These are phyloP conservation scores for Saururus chinensis DNA, from an alignment of 164 flowering plant species.

Conservation along the genomic window DNA sequence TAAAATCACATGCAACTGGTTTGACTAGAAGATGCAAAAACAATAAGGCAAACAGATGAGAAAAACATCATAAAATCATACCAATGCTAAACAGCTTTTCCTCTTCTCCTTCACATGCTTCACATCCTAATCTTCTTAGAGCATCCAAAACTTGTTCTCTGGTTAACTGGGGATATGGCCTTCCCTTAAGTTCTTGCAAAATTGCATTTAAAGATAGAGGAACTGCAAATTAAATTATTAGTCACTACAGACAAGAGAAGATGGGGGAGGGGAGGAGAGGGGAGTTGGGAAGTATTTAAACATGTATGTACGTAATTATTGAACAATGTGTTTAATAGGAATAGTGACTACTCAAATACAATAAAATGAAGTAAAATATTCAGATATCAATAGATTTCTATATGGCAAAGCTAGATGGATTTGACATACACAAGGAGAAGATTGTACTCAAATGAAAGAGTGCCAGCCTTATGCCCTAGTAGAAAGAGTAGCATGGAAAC, in stretches of 20 bases:
- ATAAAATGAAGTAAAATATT: too few species aligned
- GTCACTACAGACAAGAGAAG: background rate
- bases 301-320: too few species aligned
- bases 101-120: conserved; percentile 17
- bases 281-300: too few species aligned
- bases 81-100: conserved; percentile 54
- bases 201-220: conserved; percentile 51
- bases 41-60: too few species aligned
- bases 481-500: too few species aligned
- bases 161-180: conserved; percentile 16
- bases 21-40: background rate
- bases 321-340: too few species aligned
- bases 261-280: background rate
- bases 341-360: too few species aligned
- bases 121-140: conserved; percentile 49
- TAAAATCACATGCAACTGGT: background rate
- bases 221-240: conserved; percentile 32
- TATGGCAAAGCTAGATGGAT: too few species aligned
- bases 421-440: too few species aligned
- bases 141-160: conserved; percentile 37
- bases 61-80: conserved; percentile 15
- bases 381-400: too few species aligned
- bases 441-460: too few species aligned
- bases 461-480: too few species aligned
- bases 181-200: conserved; percentile 63